phyloP scores from a whole-genome alignment of 2,329 filamentous ascomycete genomes.

The Paraphoma sp. region DNA sequence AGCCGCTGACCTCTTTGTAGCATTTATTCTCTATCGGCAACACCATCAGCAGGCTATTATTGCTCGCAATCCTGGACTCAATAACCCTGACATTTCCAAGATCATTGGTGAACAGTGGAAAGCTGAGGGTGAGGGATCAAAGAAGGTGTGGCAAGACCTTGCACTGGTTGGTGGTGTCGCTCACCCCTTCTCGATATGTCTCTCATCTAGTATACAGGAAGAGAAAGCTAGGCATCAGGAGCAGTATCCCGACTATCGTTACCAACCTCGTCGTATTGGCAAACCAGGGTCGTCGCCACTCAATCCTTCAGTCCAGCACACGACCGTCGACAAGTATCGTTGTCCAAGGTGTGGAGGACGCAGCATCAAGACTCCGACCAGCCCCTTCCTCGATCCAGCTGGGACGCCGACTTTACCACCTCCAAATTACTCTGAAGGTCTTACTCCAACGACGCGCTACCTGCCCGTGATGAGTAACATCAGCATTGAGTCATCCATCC shows the following conservation, averaged over 20 bases:
- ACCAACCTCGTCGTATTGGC: slow-evolving; percentile 73
- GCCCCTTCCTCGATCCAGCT: slow-evolving; percentile 59
- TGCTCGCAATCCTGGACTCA: slow-evolving; percentile 81
- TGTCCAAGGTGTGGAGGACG: slow-evolving; percentile 77
- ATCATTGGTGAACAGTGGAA: slow-evolving; percentile 96
- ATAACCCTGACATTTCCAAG: slow-evolving; percentile 96
- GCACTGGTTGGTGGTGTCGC: slow-evolving; percentile 68
- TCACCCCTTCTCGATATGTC: not conserved
- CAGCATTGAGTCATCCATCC: slow-evolving; percentile 46
- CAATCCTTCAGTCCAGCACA: slow-evolving; percentile 38
- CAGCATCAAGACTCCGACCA: slow-evolving; percentile 67
- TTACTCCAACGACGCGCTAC: slow-evolving; percentile 42
- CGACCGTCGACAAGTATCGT: slow-evolving; percentile 54
- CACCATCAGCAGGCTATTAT: slow-evolving; percentile 86
- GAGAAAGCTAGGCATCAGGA: slow-evolving; percentile 89
- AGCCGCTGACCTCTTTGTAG: slow-evolving; percentile 59
- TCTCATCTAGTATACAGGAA: slow-evolving; percentile 59
- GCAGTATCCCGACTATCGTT: slow-evolving; percentile 92
- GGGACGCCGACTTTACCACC: slow-evolving; percentile 48
- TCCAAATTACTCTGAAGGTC: slow-evolving; percentile 42
- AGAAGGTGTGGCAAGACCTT: slow-evolving; percentile 85
- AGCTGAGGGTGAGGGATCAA: slow-evolving; percentile 73
- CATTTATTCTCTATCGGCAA: slow-evolving; percentile 97
- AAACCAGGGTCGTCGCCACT: slow-evolving; percentile 49
- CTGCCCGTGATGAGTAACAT: slow-evolving; percentile 50